A percentile compares a stretch with the other conserved stretches of the same genome.
Conservation (phyloP, 345 rosid genomes). For the Cochlearia excelsa region DNA sequence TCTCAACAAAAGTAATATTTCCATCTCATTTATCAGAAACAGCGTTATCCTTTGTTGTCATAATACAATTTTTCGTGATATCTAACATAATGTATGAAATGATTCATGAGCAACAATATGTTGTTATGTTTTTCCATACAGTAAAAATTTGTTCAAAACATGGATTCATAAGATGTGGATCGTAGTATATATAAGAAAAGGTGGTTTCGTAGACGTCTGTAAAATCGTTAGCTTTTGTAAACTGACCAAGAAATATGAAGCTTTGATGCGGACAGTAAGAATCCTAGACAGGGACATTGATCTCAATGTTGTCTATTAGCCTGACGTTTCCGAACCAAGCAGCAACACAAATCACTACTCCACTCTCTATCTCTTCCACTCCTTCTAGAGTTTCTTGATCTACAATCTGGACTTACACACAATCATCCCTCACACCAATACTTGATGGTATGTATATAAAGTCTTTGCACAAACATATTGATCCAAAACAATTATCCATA, state of each 20-base stretch:
- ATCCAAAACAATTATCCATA: background rate
- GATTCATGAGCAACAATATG: background rate
- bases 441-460: background rate
- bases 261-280: too few species aligned
- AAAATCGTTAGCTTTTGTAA: too few species aligned
- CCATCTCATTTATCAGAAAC: background rate
- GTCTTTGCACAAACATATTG: background rate
- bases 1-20: background rate
- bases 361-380: conserved; percentile 51
- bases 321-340: conserved; percentile 79
- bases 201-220: too few species aligned
- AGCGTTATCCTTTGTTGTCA: background rate
- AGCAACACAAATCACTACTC: conserved; percentile 65
- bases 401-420: conserved; percentile 46
- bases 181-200: too few species aligned
- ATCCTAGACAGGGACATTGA: conserved; percentile 2
- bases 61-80: background rate
- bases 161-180: too few species aligned
- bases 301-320: conserved; percentile 65
- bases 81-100: background rate
- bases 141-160: too few species aligned
- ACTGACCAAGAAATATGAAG: too few species aligned
- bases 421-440: conserved; percentile 9
- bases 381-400: conserved; percentile 64
- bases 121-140: too few species aligned